These are phyloP conservation scores for Berkeleyomyces rouxiae DNA, from an alignment of 2,329 filamentous ascomycete genomes.

Conservation along the genomic window DNA sequence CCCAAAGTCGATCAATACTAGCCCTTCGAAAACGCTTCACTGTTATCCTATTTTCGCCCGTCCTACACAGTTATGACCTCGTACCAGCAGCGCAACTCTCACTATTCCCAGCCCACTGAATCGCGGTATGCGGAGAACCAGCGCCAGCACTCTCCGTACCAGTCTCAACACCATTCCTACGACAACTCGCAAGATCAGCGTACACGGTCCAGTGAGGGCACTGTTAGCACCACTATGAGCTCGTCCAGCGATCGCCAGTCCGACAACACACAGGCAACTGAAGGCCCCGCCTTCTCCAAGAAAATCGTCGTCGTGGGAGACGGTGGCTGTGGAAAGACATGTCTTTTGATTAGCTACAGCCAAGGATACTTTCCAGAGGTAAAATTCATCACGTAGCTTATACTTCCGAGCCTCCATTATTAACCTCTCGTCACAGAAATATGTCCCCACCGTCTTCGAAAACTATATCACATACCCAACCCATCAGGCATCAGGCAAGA, in stretches of 20 bases:
- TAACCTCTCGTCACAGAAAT: slow-evolving; percentile 54
- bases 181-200: slow-evolving; percentile 32
- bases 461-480: slow-evolving; percentile 98
- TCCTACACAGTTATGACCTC: slow-evolving; percentile 10
- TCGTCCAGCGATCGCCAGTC: slow-evolving; percentile 60
- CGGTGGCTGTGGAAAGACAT: slow-evolving; percentile 96
- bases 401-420: neutral
- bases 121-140: slow-evolving; percentile 6
- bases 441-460: slow-evolving; percentile 96
- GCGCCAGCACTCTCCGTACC: slow-evolving; percentile 11
- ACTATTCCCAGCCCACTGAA: slow-evolving; percentile 12
- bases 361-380: slow-evolving; percentile 99
- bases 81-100: slow-evolving; percentile 11
- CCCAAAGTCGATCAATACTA: neutral
- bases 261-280: slow-evolving; percentile 69
- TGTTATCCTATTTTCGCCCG: neutral
- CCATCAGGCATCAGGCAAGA: slow-evolving; percentile 77
- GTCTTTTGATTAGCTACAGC: slow-evolving; percentile 94
- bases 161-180: slow-evolving; percentile 25
- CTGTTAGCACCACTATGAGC: slow-evolving; percentile 71
- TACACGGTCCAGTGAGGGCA: slow-evolving; percentile 69
- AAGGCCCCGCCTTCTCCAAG: slow-evolving; percentile 87
- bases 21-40: neutral
- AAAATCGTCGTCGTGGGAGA: slow-evolving; percentile 98
- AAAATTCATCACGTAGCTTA: slow-evolving; percentile 20